A percentile compares a stretch with the other conserved stretches of the same genome.
phyloP scores from a whole-genome alignment of 2,329 filamentous ascomycete genomes.

The Aspergillus sp. region DNA sequence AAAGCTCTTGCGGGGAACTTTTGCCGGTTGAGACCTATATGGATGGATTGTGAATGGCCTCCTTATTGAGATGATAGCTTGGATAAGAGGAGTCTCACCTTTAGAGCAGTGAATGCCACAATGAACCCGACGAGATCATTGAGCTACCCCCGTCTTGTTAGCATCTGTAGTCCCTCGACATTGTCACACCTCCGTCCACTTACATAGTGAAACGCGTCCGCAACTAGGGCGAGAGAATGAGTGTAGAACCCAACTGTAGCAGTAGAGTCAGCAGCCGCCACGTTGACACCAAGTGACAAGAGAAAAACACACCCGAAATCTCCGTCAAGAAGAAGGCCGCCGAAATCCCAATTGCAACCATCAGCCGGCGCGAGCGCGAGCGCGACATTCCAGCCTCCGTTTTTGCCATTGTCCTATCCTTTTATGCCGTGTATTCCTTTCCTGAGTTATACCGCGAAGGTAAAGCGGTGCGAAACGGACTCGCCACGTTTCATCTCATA shows the following conservation, averaged over 20 bases:
- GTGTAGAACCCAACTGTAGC: conserved; percentile 69
- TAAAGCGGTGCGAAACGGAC: neutral
- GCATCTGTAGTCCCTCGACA: neutral
- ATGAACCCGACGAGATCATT: conserved; percentile 73
- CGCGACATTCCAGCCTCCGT: conserved; percentile 30
- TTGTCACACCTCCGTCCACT: conserved; percentile 24
- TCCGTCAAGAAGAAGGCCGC: conserved; percentile 38
- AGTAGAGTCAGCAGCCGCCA: neutral
- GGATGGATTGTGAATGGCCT: neutral
- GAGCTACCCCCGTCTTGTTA: conserved; percentile 52
- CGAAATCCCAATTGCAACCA: conserved; percentile 36
- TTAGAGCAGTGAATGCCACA: conserved; percentile 67
- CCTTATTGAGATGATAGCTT: neutral
- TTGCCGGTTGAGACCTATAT: conserved; percentile 60
- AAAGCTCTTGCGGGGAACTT: conserved; percentile 62
- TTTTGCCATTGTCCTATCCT: conserved; percentile 21
- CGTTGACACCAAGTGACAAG: no score
- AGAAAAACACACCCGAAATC: conserved; percentile 32
- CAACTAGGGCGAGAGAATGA: conserved; percentile 71
- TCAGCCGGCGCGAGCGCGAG: conserved; percentile 36
- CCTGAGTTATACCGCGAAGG: neutral
- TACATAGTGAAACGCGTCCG: conserved; percentile 80
- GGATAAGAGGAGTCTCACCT: conserved; percentile 49
- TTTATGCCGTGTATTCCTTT: neutral
- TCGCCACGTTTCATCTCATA: neutral